A percentile compares a stretch with the other conserved stretches of the same genome.
Conservation (phyloP, 164 flowering plant species). For the Vitis labrusca region DNA sequence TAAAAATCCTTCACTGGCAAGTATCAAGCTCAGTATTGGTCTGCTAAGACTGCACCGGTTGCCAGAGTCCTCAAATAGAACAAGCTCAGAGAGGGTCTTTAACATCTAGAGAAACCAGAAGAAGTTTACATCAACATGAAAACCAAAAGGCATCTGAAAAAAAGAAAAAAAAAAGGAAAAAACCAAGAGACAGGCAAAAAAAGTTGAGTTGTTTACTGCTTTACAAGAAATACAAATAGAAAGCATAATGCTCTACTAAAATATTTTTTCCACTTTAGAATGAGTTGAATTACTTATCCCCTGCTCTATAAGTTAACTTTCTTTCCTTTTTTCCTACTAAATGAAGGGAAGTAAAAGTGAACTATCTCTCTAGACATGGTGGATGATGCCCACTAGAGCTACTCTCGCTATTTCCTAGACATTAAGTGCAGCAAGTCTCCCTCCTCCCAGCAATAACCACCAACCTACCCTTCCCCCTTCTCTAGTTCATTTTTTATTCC, state of each 20-base stretch:
- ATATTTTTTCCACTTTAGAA: neutral
- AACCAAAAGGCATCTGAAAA: neutral
- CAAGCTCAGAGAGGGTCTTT: slow-evolving; percentile 63
- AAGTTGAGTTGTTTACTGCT: neutral
- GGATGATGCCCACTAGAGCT: no score
- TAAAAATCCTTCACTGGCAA: slow-evolving; percentile 37
- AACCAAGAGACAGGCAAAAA: neutral
- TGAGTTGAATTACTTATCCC: no score
- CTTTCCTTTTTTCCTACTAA: no score
- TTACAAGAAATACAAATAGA: neutral
- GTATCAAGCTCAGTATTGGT: slow-evolving; percentile 70
- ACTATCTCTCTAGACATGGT: no score
- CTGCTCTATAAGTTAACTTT: no score
- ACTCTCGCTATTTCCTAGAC: no score
- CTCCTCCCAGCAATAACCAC: no score
- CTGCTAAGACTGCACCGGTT: slow-evolving; percentile 75
- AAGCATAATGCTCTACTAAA: neutral
- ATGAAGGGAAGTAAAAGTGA: no score
- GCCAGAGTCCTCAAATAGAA: slow-evolving; percentile 57
- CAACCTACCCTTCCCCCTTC: no score
- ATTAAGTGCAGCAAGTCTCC: no score
- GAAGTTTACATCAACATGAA: neutral
- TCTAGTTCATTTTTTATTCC: no score
- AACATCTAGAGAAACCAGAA: slow-evolving; percentile 31
- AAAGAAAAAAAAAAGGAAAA: no score